phyloP scores from a whole-genome alignment of 148 eudicot species.

The Camellia sinensis region DNA sequence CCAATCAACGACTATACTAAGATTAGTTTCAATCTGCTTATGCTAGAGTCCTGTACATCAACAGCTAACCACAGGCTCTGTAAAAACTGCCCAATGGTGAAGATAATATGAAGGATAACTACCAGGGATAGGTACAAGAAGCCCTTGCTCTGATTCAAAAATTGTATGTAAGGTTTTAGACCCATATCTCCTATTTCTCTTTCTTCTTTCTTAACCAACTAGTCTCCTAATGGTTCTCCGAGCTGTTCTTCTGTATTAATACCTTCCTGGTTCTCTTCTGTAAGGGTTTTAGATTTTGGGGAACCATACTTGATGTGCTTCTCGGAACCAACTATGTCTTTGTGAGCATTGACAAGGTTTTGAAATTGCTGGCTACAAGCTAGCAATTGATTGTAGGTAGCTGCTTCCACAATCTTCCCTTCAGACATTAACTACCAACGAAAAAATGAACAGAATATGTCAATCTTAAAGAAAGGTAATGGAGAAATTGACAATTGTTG shows the following conservation, averaged over 20 bases:
- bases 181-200: constrained; percentile 56
- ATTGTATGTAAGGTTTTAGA: constrained; percentile 48
- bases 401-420: constrained; percentile 44
- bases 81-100: constrained; percentile 39
- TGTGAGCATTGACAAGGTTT: constrained; percentile 43
- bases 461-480: neutral
- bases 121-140: constrained; percentile 39
- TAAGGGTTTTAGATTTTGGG: neutral
- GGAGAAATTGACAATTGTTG: neutral
- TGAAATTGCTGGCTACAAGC: constrained; percentile 34
- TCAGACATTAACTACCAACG: constrained; percentile 39
- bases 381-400: constrained; percentile 36
- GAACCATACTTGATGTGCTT: neutral
- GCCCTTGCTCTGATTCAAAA: constrained; percentile 46
- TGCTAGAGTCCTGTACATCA: constrained; percentile 29
- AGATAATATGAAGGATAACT: constrained; percentile 27
- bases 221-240: constrained; percentile 28
- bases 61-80: constrained; percentile 56
- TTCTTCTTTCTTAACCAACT: constrained; percentile 55
- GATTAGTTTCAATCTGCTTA: constrained; percentile 22
- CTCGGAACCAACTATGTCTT: constrained; percentile 14
- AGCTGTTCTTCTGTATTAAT: constrained; percentile 13
- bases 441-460: neutral
- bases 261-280: constrained; percentile 17
- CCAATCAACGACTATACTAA: constrained; percentile 36